Percentiles rank a stretch among this genome's conserved stretches.
These are phyloP conservation scores for Penicillium polonicum DNA, from an alignment of 2,329 filamentous ascomycete species.

Conservation along the genomic window DNA sequence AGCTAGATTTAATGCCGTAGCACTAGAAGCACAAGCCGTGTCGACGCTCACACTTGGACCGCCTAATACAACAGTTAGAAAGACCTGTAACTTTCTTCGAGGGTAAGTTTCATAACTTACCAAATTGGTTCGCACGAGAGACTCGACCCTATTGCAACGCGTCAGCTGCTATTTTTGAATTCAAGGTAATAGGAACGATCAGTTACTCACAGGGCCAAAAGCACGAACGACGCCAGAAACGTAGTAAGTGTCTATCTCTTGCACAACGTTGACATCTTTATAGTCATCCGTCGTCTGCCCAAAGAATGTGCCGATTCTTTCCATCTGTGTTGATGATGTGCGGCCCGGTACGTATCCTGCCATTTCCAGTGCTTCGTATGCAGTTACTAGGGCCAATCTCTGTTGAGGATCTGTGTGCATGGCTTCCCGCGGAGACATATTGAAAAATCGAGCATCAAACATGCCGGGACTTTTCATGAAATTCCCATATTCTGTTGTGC, in stretches of 20 bases:
- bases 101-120: not conserved
- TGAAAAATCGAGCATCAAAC: conserved; percentile 76
- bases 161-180: too few relatives aligned
- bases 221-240: conserved; percentile 6
- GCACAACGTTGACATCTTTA: conserved; percentile 1
- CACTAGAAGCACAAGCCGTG: conserved; percentile 64
- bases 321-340: conserved; percentile 18
- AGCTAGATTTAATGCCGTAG: conserved; percentile 63
- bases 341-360: conserved; percentile 16
- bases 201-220: conserved; percentile 7
- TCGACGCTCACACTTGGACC: conserved; percentile 70
- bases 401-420: conserved; percentile 62
- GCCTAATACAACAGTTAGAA: conserved; percentile 58
- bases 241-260: conserved; percentile 8
- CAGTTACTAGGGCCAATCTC: conserved; percentile 61
- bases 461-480: conserved; percentile 64
- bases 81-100: too few relatives aligned
- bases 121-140: not conserved
- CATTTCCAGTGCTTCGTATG: conserved; percentile 61
- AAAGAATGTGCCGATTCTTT: conserved; percentile 64
- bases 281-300: conserved; percentile 52
- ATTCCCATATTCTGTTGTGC: not conserved
- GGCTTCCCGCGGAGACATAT: conserved; percentile 73
- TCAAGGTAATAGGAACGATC: too few relatives aligned
- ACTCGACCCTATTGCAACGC: not conserved